Evolutionary conservation across 2,329 filamentous ascomycete species (phyloP).

Genomic region (Sporothrix pallida): DNA sequence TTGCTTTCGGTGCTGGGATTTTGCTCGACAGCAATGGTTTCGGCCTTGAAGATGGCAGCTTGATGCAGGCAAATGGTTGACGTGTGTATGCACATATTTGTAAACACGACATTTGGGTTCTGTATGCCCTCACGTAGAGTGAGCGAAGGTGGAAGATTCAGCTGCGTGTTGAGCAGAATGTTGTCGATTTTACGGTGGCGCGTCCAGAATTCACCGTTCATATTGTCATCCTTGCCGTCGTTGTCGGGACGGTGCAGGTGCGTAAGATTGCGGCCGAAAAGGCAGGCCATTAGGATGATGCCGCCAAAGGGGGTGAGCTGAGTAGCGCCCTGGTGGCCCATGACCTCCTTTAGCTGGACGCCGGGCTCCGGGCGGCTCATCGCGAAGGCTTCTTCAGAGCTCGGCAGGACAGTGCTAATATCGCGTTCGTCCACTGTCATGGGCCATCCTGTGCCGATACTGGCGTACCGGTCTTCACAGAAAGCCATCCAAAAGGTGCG

Average conservation of each 20-base stretch:
- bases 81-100: constrained; percentile 96
- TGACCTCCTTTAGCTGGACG: constrained; percentile 70
- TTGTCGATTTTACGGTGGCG: constrained; percentile 89
- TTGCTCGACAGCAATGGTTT: constrained; percentile 79
- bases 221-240: constrained; percentile 81
- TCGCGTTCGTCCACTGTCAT: constrained; percentile 93
- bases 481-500: constrained; percentile 96
- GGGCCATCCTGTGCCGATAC: constrained; percentile 96
- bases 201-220: constrained; percentile 95
- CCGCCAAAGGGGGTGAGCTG: constrained; percentile 79
- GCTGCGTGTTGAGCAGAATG: constrained; percentile 82
- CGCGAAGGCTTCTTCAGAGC: constrained; percentile 83
- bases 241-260: constrained; percentile 87
- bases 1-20: constrained; percentile 89
- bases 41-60: constrained; percentile 95
- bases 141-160: constrained; percentile 79
- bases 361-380: constrained; percentile 77
- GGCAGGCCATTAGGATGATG: constrained; percentile 81
- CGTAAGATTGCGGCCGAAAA: constrained; percentile 88
- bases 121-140: constrained; percentile 77
- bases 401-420: constrained; percentile 83
- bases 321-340: constrained; percentile 72
- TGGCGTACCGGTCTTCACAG: constrained; percentile 87
- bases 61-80: constrained; percentile 98
- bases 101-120: constrained; percentile 86